These are phyloP conservation scores for Didymellaceae sp. DNA, from an alignment of 2,329 filamentous ascomycete genomes.

Conservation along the genomic window DNA sequence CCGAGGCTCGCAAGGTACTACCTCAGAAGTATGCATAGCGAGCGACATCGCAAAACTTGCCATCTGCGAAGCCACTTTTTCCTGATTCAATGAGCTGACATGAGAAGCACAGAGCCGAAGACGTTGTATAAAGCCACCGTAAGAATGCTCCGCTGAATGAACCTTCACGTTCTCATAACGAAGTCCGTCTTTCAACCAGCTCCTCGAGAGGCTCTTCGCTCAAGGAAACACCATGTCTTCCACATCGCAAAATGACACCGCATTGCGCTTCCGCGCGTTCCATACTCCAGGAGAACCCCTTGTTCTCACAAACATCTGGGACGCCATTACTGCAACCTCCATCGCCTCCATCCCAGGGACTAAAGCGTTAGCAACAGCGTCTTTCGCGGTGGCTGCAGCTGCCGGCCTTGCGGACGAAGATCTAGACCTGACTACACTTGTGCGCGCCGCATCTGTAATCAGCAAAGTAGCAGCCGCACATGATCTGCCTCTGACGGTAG, in stretches of 20 bases:
- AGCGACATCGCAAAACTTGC: neutral
- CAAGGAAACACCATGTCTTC: neutral
- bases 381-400: slow-evolving; percentile 43
- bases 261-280: slow-evolving; percentile 45
- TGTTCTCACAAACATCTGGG: slow-evolving; percentile 64
- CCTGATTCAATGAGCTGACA: too few species aligned
- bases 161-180: too few species aligned
- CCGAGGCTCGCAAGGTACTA: slow-evolving; percentile 12
- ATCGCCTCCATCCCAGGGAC: slow-evolving; percentile 55
- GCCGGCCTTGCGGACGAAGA: slow-evolving; percentile 43
- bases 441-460: slow-evolving; percentile 56
- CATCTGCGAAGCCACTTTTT: too few species aligned
- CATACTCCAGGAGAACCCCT: slow-evolving; percentile 61
- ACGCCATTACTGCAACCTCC: slow-evolving; percentile 56
- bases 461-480: slow-evolving; percentile 51
- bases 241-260: neutral
- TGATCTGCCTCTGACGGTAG: slow-evolving; percentile 61
- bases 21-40: neutral
- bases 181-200: too few species aligned
- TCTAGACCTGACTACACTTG: slow-evolving; percentile 60
- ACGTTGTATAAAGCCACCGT: too few species aligned
- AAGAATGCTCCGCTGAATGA: neutral
- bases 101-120: too few species aligned
- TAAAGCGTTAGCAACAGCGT: slow-evolving; percentile 50
- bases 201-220: too few species aligned